Evolutionary conservation across 179 eudicot species (phyloP), one percentile per base, ranked within the genome.

Genomic region (Beta corolliflora): DNA sequence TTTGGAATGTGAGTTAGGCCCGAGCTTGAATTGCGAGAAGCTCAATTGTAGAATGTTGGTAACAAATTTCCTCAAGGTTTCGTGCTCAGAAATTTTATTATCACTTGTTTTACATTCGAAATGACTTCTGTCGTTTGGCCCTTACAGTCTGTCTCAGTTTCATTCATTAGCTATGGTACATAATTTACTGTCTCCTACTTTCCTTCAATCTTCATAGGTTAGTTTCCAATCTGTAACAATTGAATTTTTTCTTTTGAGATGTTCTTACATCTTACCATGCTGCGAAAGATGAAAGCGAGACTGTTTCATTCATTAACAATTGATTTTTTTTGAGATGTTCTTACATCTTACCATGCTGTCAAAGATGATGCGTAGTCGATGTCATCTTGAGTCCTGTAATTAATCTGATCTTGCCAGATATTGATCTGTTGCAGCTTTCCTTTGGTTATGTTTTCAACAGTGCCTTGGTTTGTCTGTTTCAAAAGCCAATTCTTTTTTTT

Each of bases 391-490:
- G 48, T 52, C 29, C 50, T 69, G 48, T 50, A 4, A 8, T 67
- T n/a, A 4, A 31, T 18, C 5, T 53, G 64, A 18, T 50, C n/a
- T 66, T 41, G 65, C 64, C 1, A 14, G 52, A 31, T 55, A 54
- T 21, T 60, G 53, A 75, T 56, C 18, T n/a, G 46, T 76, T 58
- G 58, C 72, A 48, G 71, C 46, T 45, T 77, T 77, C 71, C 15
- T 8, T 50, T 23, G 46, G 59, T 64, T 13, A 12, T 9, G 4
- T 5, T 45, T 23, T 16, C 36, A 41, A 9, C 5, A 18, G 9
- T 58, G 36, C 6, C 36, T 4, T 55, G 44, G 9, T 52, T 19
- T 18, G 25, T 46, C 3, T 19, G 25, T 71, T 46, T n/a, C 12
- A 9, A 56, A n/a, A 46, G 50, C 8, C 29, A 3, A 19, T n/a